A percentile compares a stretch with the other conserved stretches of the same genome.
Evolutionary conservation across 2,329 filamentous ascomycete species (phyloP).

Genomic region (Penicillium paneum): DNA sequence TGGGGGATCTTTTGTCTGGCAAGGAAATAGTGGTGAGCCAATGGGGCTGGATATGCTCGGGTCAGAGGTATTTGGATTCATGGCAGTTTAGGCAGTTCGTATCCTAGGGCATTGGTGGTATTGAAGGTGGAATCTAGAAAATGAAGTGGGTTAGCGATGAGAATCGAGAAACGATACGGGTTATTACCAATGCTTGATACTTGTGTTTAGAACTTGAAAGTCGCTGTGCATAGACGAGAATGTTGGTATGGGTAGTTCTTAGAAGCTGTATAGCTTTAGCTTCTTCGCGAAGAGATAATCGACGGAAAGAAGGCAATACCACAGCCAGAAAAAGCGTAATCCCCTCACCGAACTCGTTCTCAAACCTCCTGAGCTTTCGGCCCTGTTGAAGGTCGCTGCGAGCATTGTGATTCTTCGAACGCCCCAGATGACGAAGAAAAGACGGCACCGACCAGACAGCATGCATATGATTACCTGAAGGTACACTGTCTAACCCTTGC

Average conservation of each 20-base stretch:
- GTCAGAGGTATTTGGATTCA: conserved; percentile 6
- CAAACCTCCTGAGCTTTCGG: conserved; percentile 8
- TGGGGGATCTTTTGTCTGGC: conserved; percentile 7
- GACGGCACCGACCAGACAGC: conserved; percentile 7
- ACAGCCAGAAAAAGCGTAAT: not conserved
- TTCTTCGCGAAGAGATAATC: conserved; percentile 7
- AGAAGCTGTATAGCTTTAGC: conserved; percentile 2
- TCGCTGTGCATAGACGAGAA: not conserved
- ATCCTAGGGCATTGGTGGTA: not conserved
- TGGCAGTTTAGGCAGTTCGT: not conserved
- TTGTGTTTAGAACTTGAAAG: not conserved
- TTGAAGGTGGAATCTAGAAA: not conserved
- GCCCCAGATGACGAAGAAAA: conserved; percentile 11
- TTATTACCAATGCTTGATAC: conserved; percentile 4
- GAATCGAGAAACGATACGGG: not conserved
- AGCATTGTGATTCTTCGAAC: conserved; percentile 5
- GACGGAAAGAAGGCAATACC: conserved; percentile 8
- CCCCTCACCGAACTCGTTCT: conserved; percentile 6
- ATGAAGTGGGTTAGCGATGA: not conserved
- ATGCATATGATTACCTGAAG: not conserved
- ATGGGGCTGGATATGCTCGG: conserved; percentile 2
- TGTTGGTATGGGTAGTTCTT: not conserved
- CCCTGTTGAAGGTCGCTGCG: conserved; percentile 8
- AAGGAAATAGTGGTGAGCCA: conserved; percentile 1
- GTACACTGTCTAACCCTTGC: not conserved